Conservation (phyloP, 805 yeast genomes). For the Candida arabinofermentans region DNA sequence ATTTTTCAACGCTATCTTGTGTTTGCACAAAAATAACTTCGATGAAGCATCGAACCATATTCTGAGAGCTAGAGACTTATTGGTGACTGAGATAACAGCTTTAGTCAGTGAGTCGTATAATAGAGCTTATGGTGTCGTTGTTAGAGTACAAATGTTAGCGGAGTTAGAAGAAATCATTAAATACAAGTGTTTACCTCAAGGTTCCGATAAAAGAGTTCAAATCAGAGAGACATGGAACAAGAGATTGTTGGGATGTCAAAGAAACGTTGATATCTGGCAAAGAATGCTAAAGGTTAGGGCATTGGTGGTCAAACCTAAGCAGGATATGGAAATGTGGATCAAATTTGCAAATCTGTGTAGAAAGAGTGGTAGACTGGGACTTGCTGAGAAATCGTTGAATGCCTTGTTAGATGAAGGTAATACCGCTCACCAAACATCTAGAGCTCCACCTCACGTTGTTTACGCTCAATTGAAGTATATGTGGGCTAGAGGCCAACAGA, state of each 20-base stretch:
- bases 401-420: slow-evolving; percentile 67
- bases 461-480: slow-evolving; percentile 94
- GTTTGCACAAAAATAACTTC: slow-evolving; percentile 82
- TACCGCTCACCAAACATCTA: slow-evolving; percentile 38
- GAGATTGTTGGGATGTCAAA: slow-evolving; percentile 87
- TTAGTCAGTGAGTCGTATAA: slow-evolving; percentile 92
- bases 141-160: slow-evolving; percentile 94
- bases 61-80: slow-evolving; percentile 76
- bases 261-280: slow-evolving; percentile 99
- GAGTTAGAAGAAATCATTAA: slow-evolving; percentile 92
- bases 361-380: slow-evolving; percentile 85
- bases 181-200: slow-evolving; percentile 80
- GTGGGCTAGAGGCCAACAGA: slow-evolving; percentile 93
- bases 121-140: slow-evolving; percentile 95
- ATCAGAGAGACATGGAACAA: slow-evolving; percentile 94
- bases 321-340: slow-evolving; percentile 97
- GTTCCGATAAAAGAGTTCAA: slow-evolving; percentile 70
- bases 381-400: slow-evolving; percentile 89
- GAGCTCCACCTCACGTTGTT: slow-evolving; percentile 95
- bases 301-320: slow-evolving; percentile 88
- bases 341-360: slow-evolving; percentile 95
- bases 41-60: slow-evolving; percentile 78
- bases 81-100: slow-evolving; percentile 92
- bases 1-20: slow-evolving; percentile 86
- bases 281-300: slow-evolving; percentile 91